Evolutionary conservation across 1,139 yeast species (phyloP).

Genomic region (Protomyces inundatus): DNA sequence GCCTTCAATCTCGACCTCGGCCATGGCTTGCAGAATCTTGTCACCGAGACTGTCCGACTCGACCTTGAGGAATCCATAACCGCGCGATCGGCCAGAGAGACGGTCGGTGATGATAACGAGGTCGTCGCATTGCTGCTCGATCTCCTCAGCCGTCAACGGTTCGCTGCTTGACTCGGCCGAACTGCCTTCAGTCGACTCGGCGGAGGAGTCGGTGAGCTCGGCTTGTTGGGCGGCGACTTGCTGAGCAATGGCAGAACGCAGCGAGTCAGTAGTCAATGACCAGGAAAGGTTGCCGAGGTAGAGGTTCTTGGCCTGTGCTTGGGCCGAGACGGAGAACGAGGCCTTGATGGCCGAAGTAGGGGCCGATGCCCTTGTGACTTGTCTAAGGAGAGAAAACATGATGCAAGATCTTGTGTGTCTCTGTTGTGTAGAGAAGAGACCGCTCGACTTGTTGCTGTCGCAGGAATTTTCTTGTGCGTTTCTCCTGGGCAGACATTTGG

Average conservation of each 20-base stretch:
- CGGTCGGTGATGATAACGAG: slow-evolving; percentile 20
- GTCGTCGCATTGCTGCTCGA: slow-evolving; percentile 4
- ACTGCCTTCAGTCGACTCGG: neutral
- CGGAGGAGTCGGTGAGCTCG: neutral
- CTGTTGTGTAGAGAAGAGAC: no score
- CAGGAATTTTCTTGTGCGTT: neutral
- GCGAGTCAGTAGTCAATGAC: slow-evolving; percentile 72
- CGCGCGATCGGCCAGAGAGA: slow-evolving; percentile 24
- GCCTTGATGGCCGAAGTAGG: neutral
- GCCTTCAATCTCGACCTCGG: neutral
- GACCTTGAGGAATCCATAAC: slow-evolving; percentile 19
- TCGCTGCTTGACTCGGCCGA: neutral
- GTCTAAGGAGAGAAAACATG: neutral
- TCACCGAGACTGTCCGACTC: slow-evolving; percentile 11
- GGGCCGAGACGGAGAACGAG: neutral
- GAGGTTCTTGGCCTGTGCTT: slow-evolving; percentile 84
- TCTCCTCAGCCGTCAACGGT: slow-evolving; percentile 36
- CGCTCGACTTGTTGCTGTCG: neutral
- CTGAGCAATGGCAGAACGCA: slow-evolving; percentile 55
- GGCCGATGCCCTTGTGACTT: neutral
- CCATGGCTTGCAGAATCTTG: slow-evolving; percentile 35
- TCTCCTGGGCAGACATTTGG: no score
- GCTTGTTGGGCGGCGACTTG: neutral
- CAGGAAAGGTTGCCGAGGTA: slow-evolving; percentile 94
- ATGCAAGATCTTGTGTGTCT: no score